Conservation (phyloP, 2,329 filamentous ascomycete genomes). For the Diaporthe ampelina region DNA sequence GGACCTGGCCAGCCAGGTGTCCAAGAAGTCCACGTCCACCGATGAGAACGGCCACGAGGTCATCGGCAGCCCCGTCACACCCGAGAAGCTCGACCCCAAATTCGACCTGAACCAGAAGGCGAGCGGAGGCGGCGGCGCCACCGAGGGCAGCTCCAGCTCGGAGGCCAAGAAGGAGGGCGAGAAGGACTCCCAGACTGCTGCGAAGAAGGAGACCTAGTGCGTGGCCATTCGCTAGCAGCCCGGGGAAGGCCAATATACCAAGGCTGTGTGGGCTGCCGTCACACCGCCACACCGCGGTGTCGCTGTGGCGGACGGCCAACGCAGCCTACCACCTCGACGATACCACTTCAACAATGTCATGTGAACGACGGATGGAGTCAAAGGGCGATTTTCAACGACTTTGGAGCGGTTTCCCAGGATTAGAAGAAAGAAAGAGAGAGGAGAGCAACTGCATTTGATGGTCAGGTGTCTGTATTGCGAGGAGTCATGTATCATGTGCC, state of each 20-base stretch:
- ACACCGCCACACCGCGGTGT: background rate
- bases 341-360: slow-evolving; percentile 28
- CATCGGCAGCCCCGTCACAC: slow-evolving; percentile 41
- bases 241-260: background rate
- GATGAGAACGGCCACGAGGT: slow-evolving; percentile 44
- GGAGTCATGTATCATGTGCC: slow-evolving; percentile 37
- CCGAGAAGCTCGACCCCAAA: slow-evolving; percentile 42
- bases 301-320: background rate
- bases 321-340: slow-evolving; percentile 15
- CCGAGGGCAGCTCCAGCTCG: background rate
- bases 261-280: background rate
- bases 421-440: slow-evolving; percentile 33
- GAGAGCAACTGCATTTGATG: slow-evolving; percentile 37
- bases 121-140: background rate
- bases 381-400: slow-evolving; percentile 33
- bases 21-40: slow-evolving; percentile 66
- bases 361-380: slow-evolving; percentile 17
- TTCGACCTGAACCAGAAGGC: slow-evolving; percentile 38
- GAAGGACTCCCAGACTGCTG: slow-evolving; percentile 30
- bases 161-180: slow-evolving; percentile 20
- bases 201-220: slow-evolving; percentile 38
- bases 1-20: slow-evolving; percentile 86
- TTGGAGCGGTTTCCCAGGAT: slow-evolving; percentile 23
- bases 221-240: background rate
- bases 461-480: slow-evolving; percentile 35